Base-by-base conservation (phyloP, 1,284 basidiomycete species). In the Xanthoconium separans region DNA sequence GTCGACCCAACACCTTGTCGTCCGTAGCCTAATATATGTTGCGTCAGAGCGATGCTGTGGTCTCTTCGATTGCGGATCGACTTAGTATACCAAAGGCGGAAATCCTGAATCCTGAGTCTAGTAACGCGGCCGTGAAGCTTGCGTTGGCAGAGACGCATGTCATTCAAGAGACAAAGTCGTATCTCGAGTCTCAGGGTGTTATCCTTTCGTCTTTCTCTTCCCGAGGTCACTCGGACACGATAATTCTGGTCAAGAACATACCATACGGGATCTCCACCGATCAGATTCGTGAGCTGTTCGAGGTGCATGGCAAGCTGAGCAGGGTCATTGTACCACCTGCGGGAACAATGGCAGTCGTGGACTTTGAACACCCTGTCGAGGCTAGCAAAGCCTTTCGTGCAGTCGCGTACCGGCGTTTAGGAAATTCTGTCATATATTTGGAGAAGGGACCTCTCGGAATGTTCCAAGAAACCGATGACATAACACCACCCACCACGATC, bases 101-200 rank as follows among this genome's bases (percentile, higher is more conserved):
- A 40, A 89, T 98, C 34, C 77, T 98, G 51, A 90, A 92, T 64
- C 82, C 87, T 0, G 88, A 89, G 58, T 80, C 81, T 1, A 82
- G 82, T 50, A 87, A 85, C 56, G 84, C 89, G 0, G 95, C 95
- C 0, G 94, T 98, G 53, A 96, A 95, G 66, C 85, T 98, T 24
- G 96, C 96, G 0, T 78, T 99, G 16, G 96, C 96, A 0, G 96
- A 99, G 74, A 98, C 96, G 15, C 90, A 95, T 61, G 87, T 98
- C 66, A 95, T 99, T 51, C 85, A 92, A 59, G 96, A 98, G 70
- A 98, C 95, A 0, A 97, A 96, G 66, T 75, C 87, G 2, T 98
- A 89, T 73, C 86, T 93, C 30, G 89, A 93, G 65, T 82, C 77
- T 24, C 85, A 86, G 59, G 89, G 88, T 24, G 82, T 89, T 54